A percentile compares a stretch with the other conserved stretches of the same genome.
These are phyloP conservation scores for Venturia effusa DNA, from an alignment of 2,329 filamentous ascomycete species.

Conservation along the genomic window DNA sequence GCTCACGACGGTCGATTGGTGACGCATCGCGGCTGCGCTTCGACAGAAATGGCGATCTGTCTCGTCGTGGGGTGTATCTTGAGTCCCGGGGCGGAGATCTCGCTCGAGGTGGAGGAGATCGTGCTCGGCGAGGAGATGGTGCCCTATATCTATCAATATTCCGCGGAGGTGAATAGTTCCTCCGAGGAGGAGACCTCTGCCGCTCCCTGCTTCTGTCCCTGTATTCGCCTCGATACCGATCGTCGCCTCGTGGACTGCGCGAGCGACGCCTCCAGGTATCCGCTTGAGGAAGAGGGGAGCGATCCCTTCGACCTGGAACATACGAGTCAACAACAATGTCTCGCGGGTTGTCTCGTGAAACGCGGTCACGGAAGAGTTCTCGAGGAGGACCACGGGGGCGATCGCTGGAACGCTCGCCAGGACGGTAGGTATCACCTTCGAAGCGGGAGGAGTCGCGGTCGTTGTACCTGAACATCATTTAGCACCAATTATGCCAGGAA, in stretches of 20 bases:
- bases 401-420: slow-evolving; percentile 4
- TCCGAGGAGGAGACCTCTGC: slow-evolving; percentile 38
- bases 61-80: slow-evolving; percentile 16
- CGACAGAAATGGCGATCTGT: slow-evolving; percentile 32
- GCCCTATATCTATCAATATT: slow-evolving; percentile 25
- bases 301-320: slow-evolving; percentile 23
- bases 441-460: neutral
- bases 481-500: neutral
- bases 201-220: slow-evolving; percentile 25
- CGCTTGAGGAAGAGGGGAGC: slow-evolving; percentile 22
- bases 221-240: slow-evolving; percentile 2
- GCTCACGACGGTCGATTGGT: slow-evolving; percentile 33
- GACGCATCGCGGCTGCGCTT: slow-evolving; percentile 36
- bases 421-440: slow-evolving; percentile 20
- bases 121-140: neutral
- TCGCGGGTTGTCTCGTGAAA: neutral
- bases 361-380: slow-evolving; percentile 4
- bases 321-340: neutral
- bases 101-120: slow-evolving; percentile 1
- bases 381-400: neutral
- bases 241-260: slow-evolving; percentile 22
- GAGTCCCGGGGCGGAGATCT: slow-evolving; percentile 17
- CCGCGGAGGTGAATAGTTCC: slow-evolving; percentile 24
- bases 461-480: slow-evolving; percentile 28
- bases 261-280: slow-evolving; percentile 27